A percentile compares a stretch with the other conserved stretches of the same genome.
Evolutionary conservation across 257 asterid species (phyloP).

Genomic region (Penstemon barbatus): DNA sequence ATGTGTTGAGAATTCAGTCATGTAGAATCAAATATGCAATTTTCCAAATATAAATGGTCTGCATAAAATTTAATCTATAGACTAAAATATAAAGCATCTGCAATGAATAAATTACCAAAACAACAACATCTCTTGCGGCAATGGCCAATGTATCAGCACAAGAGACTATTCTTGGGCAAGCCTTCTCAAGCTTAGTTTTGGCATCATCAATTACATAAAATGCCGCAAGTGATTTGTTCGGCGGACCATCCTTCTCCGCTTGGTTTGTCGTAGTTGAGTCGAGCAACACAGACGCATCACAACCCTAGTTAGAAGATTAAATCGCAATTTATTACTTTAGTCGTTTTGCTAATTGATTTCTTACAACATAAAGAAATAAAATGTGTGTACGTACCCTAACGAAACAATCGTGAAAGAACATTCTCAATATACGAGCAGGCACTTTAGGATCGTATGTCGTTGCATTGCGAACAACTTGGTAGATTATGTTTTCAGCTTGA

Average conservation of each 20-base stretch:
- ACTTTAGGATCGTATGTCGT: constrained; percentile 50
- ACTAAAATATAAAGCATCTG: too few species aligned
- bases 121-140: constrained; percentile 71
- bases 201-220: constrained; percentile 73
- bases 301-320: constrained; percentile 47
- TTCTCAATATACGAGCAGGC: constrained; percentile 71
- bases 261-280: constrained; percentile 64
- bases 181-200: constrained; percentile 55
- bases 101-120: constrained; percentile 39
- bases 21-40: too few species aligned
- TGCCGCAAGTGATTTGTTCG: constrained; percentile 60
- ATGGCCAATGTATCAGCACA: constrained; percentile 74
- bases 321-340: too few species aligned
- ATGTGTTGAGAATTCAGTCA: too few species aligned
- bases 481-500: constrained; percentile 57
- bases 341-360: too few species aligned
- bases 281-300: constrained; percentile 78
- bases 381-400: constrained; percentile 42
- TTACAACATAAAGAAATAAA: neutral
- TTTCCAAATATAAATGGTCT: too few species aligned
- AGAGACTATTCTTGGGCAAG: constrained; percentile 69
- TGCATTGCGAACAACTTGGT: constrained; percentile 47
- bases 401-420: constrained; percentile 90
- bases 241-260: constrained; percentile 86
- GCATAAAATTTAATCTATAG: too few species aligned